Evolutionary conservation across 108 stramenopile species (phyloP), one percentile per base, ranked within the genome.

Genomic region (Cyclotella kingstonii): DNA sequence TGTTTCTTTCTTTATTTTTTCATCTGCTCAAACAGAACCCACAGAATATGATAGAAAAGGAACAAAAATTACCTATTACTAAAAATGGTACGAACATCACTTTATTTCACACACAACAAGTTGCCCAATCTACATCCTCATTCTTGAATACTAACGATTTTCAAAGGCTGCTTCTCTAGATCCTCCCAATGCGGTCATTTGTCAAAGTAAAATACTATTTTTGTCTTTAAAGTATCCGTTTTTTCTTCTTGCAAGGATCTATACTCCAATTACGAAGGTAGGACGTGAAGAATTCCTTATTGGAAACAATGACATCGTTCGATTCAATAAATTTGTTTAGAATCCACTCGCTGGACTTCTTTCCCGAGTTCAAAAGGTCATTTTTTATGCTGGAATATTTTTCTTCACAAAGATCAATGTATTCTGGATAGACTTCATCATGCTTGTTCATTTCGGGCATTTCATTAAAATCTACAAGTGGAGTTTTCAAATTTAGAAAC

Each of bases 351-450:
- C 55, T 60, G 12, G 76, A 60, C 21, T 52, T 51, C 14, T 34
- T 41, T 5, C 65, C 71, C n/a, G 66, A 35, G 22, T 39, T 21
- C n/a, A 77, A 19, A 8, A 77, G 57, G n/a, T 21, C 4, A 7
- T 47, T 29, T 14, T 71, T 55, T 9, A 81, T 23, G n/a, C 12
- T 31, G 15, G 29, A 19, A 60, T 54, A 77, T 10, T 59, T 21
- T 8, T 60, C 5, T 23, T 66, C 21, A 43, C 80, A 81, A 11
- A 81, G 68, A 42, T 81, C 66, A 43, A 81, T 68, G 27, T 76
- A 63, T 57, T 81, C 80, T 10, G 63, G 56, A 44, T 61, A 54
- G 0, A 27, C 47, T 35, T 62, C 55, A 34, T 58, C 50, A 17
- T 66, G 57, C 21, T 67, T 66, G 63, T 68, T 72, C 17, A 61